Conservation (phyloP, 306 rosid genomes). For the Cucurbita ficifolia region DNA sequence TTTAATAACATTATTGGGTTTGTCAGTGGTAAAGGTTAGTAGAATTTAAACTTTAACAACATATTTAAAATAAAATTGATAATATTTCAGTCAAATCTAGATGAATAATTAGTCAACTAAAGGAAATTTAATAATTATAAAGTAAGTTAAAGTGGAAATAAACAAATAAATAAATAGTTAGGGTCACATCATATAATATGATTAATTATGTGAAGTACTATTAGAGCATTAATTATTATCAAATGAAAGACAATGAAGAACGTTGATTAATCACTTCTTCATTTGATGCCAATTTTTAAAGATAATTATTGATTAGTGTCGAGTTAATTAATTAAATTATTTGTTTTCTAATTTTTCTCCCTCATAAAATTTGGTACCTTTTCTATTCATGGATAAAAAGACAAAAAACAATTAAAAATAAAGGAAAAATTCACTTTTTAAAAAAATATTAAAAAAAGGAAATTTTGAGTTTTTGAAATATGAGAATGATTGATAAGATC, state of each 20-base stretch:
- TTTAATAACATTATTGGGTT: background rate
- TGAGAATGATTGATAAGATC: no score
- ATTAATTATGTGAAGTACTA: background rate
- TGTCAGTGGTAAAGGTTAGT: no score
- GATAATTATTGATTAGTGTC: no score
- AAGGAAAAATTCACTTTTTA: no score
- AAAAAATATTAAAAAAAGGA: no score
- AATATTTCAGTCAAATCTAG: background rate
- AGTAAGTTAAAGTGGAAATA: no score
- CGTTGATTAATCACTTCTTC: constrained; percentile 6
- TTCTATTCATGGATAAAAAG: no score
- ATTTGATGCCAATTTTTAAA: background rate
- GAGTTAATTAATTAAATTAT: background rate
- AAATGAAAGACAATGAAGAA: background rate
- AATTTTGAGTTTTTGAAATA: no score
- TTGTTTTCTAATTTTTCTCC: background rate
- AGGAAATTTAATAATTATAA: no score
- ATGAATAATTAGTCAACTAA: background rate
- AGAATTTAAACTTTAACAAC: background rate
- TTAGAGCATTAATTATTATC: background rate
- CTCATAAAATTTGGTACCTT: no score
- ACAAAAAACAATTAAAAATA: no score
- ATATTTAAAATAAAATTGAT: background rate
- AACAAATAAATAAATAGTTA: background rate
- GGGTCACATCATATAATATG: background rate